Base-by-base conservation (phyloP, 1,284 basidiomycete genomes). In the Kwoniella shivajii region DNA sequence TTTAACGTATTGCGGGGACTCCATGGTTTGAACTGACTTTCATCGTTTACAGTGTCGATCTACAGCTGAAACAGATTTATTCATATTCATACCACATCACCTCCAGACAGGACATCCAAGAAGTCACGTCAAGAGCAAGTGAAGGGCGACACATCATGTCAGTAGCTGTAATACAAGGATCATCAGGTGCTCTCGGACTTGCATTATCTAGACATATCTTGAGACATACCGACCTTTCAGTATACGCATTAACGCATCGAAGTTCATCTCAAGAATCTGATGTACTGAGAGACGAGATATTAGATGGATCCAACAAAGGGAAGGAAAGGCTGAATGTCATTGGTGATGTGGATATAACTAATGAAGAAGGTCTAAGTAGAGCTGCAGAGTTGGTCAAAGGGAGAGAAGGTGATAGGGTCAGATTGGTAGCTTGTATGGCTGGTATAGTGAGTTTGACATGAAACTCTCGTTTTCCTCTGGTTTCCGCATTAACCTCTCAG, bases 361-460 rank as follows among this genome's bases (percentile, higher is more conserved):
- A 72, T n/a, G 81, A 82, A 60, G 59, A 61, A 1, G 73, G 75
- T 6, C 66, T 82, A 54, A 59, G 69, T 27, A 60, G 67, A 22
- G 79, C 78, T 1, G 76, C 77, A 4, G 52, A 73, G 45, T 63
- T 72, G 16, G 72, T 81, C 6, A 56, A 69, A 54, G 72, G 76
- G n/a, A 59, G 68, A 13, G 79, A 73, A 45, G 80, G 80, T 0
- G 65, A 65, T 10, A 65, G 64, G 33, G 69, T 82, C 18, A 66
- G 79, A 22, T 59, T 80, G 18, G 61, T 82, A 13, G 74, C 79
- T 47, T 82, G 81, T 63, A 72, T 80, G 27, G 78, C 79, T 22
- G 81, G 81, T 1, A 72, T 81, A 2, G 78, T 80, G 44, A 53
- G 76, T 68, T 4, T n/a, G n/a, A n/a, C n/a, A n/a, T n/a, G n/a